A percentile compares a stretch with the other conserved stretches of the same genome.
phyloP scores from a whole-genome alignment of 163 green algal genomes.

The Coccomyxa subellipsoidea region DNA sequence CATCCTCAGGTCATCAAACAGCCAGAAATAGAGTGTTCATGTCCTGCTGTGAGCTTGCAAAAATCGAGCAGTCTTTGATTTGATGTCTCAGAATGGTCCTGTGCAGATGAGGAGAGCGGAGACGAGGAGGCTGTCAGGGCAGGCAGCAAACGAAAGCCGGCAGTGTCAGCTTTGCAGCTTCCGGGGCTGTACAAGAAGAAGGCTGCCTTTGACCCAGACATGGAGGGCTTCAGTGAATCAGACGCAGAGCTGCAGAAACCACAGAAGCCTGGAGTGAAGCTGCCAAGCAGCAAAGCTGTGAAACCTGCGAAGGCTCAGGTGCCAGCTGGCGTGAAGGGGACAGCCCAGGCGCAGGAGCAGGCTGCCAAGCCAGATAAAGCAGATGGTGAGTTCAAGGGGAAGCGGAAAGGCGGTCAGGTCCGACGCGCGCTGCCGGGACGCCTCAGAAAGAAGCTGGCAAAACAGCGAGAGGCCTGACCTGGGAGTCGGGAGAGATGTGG shows the following conservation, averaged over 20 bases:
- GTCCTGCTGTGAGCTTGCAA: neutral
- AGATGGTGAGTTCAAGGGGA: neutral
- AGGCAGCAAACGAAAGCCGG: neutral
- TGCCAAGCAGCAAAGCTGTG: neutral
- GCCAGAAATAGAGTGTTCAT: neutral
- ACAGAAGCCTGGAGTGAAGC: neutral
- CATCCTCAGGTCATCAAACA: too few relatives aligned
- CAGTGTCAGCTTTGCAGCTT: neutral
- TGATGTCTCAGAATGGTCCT: neutral
- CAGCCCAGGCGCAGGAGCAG: neutral
- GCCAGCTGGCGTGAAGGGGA: neutral
- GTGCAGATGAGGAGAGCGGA: neutral
- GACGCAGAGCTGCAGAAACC: neutral
- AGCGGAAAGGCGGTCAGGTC: neutral
- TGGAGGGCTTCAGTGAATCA: neutral
- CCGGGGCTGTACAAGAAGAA: neutral
- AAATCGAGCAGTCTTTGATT: neutral
- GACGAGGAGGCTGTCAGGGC: neutral
- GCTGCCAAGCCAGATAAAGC: neutral
- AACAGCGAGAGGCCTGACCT: constrained; percentile 12
- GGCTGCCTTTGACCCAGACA: constrained; percentile 4
- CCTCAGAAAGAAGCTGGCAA: constrained; percentile 68
- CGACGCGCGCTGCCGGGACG: constrained; percentile 58
- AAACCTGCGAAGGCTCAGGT: neutral
- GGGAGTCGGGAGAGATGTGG: too few relatives aligned